Evolutionary conservation across 2,329 filamentous ascomycete genomes (phyloP), one percentile per base, ranked within the genome.

Genomic region (Colletotrichum ledebouriae): DNA sequence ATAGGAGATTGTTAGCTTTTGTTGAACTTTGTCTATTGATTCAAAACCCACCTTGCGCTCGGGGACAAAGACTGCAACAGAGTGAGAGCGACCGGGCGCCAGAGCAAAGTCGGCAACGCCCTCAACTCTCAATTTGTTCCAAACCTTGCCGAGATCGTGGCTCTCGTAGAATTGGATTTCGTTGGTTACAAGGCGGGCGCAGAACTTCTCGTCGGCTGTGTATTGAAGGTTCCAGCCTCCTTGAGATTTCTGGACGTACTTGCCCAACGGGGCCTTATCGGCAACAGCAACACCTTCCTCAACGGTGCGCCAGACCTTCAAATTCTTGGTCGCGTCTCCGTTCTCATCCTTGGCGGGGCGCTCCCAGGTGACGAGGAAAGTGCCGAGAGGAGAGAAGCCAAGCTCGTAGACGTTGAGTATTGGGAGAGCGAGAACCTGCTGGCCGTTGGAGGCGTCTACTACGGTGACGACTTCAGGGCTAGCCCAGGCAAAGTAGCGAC

Each of bases 181-280:
- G 79, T 99, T 99, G 80, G 93, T 98, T 75, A 98, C 95, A 71
- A 91, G 87, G 73, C 96, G 94, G 72, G 95, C 96, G 79, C 95
- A 98, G 80, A 93, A 95, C 78, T 90, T 89, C 86, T 99, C 96
- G 78, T 99, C 96, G 67, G 89, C 87, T 34, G 94, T 97, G 81
- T 98, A 99, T 82, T 98, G 95, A 77, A 99, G 85, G 78, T 98
- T 98, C 95, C 95, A 98, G 76, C 94, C 93, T 52, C 92, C 93
- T 84, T 97, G 94, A 72, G 90, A 92, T 86, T 98, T 98, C 81
- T 99, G 96, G 73, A 99, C 96, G 78, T 97, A 99, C 75, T 90
- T 87, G 71, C 94, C 95, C 52, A 98, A 86, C 34, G 94, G 90
- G 75, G 90, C 85, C 81, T 93, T 92, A 73, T 91, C 87, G 69